These are phyloP conservation scores for Pythium aquatile DNA, from an alignment of 352 stramenopile genomes.

Conservation along the genomic window DNA sequence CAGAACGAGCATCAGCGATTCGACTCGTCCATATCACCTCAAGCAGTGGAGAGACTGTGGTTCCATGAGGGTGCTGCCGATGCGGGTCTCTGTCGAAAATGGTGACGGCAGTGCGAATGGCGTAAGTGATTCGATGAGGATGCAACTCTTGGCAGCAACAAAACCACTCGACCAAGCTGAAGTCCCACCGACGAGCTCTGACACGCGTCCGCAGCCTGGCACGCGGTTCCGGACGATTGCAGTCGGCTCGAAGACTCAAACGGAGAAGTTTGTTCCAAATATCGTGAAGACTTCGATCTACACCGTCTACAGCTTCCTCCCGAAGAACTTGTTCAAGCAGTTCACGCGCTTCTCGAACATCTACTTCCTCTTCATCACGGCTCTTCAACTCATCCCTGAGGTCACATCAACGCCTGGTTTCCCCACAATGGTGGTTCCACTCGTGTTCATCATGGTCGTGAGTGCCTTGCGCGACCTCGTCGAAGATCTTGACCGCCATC, in stretches of 20 bases:
- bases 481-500: slow-evolving; percentile 79
- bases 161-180: background rate
- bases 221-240: slow-evolving; percentile 26
- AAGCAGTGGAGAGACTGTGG: background rate
- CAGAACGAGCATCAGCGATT: background rate
- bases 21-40: background rate
- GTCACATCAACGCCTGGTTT: slow-evolving; percentile 83
- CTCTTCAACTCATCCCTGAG: slow-evolving; percentile 75
- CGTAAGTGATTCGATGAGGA: background rate
- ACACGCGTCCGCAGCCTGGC: background rate
- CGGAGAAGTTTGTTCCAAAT: slow-evolving; percentile 40
- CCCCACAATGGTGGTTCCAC: slow-evolving; percentile 80
- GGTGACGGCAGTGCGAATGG: background rate
- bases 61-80: slow-evolving; percentile 14
- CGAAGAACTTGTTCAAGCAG: slow-evolving; percentile 78
- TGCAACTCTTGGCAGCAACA: background rate
- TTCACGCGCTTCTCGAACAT: slow-evolving; percentile 87
- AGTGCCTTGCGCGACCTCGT: slow-evolving; percentile 75
- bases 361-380: slow-evolving; percentile 90
- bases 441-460: slow-evolving; percentile 86
- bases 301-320: slow-evolving; percentile 56
- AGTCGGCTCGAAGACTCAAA: slow-evolving; percentile 26
- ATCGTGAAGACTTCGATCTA: slow-evolving; percentile 61
- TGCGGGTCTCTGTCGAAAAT: slow-evolving; percentile 1
- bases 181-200: background rate